Percentiles rank a stretch among this genome's conserved stretches.
Conservation (phyloP, 805 yeast genomes). For the Kockiozyma suomiensis region DNA sequence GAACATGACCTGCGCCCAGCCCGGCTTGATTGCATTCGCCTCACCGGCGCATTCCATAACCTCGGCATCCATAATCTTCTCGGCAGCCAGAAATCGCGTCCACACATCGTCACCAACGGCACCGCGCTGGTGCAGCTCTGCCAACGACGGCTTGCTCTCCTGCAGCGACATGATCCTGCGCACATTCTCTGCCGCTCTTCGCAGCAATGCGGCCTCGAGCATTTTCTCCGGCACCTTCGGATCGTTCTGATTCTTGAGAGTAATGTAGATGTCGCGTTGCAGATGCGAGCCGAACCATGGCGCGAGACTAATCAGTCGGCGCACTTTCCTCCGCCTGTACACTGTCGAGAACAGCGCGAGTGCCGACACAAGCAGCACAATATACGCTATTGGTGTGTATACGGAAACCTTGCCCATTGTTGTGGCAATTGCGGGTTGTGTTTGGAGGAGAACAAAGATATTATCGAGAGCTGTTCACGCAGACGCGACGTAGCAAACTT, state of each 20-base stretch:
- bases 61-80: conserved; percentile 79
- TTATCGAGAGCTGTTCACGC: not conserved
- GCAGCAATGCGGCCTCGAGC: conserved; percentile 64
- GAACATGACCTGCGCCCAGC: conserved; percentile 78
- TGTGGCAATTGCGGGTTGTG: not conserved
- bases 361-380: conserved; percentile 29
- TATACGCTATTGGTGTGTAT: conserved; percentile 32
- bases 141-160: conserved; percentile 72
- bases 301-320: conserved; percentile 58
- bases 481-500: conserved; percentile 6
- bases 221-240: conserved; percentile 75
- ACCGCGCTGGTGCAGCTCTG: conserved; percentile 78
- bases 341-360: conserved; percentile 31
- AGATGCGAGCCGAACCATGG: conserved; percentile 73
- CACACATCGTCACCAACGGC: conserved; percentile 87
- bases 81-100: conserved; percentile 76
- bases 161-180: conserved; percentile 80
- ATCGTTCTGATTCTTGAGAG: conserved; percentile 52
- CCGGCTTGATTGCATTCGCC: conserved; percentile 70
- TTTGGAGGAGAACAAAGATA: no score
- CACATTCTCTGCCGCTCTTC: conserved; percentile 84
- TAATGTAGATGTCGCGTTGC: conserved; percentile 63
- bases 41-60: conserved; percentile 73
- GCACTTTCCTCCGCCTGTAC: conserved; percentile 39
- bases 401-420: conserved; percentile 29